Percentiles rank a stretch among this genome's conserved stretches.
Evolutionary conservation across 2,329 filamentous ascomycete species (phyloP).

Genomic region (Trichophaea hybrida): DNA sequence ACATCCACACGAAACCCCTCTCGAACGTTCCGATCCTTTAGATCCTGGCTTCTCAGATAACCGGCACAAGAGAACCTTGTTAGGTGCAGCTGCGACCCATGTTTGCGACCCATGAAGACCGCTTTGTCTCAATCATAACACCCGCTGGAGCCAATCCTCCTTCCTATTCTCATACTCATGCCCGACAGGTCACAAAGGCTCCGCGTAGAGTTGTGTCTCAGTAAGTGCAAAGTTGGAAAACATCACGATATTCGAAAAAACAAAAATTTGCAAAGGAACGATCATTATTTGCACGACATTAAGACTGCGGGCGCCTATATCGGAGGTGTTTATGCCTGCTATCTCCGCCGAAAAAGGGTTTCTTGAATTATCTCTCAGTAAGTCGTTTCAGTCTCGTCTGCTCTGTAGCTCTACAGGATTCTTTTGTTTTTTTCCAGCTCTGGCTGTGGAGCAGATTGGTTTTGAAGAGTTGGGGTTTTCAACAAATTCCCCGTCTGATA

Average conservation of each 20-base stretch:
- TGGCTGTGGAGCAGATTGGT: too few relatives aligned
- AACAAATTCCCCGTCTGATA: too few relatives aligned
- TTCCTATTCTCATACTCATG: not conserved
- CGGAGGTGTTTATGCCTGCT: not conserved
- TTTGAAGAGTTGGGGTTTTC: too few relatives aligned
- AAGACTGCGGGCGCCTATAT: not conserved
- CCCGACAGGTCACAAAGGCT: not conserved
- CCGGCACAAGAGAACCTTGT: not conserved
- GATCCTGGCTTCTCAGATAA: not conserved
- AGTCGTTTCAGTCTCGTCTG: not conserved
- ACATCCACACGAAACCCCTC: not conserved
- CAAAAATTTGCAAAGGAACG: not conserved
- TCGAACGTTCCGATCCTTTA: not conserved
- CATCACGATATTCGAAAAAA: not conserved
- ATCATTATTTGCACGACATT: not conserved
- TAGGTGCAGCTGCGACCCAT: not conserved
- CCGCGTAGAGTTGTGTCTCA: too few relatives aligned
- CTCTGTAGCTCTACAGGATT: too few relatives aligned
- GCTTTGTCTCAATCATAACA: not conserved
- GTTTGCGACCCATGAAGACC: not conserved
- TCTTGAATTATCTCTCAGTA: not conserved
- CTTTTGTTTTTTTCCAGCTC: too few relatives aligned
- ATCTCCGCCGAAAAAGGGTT: not conserved
- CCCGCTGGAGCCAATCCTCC: not conserved
- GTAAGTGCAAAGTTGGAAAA: not conserved